These are phyloP conservation scores for Dunaliella salina DNA, from an alignment of 163 green algal genomes.

Conservation along the genomic window DNA sequence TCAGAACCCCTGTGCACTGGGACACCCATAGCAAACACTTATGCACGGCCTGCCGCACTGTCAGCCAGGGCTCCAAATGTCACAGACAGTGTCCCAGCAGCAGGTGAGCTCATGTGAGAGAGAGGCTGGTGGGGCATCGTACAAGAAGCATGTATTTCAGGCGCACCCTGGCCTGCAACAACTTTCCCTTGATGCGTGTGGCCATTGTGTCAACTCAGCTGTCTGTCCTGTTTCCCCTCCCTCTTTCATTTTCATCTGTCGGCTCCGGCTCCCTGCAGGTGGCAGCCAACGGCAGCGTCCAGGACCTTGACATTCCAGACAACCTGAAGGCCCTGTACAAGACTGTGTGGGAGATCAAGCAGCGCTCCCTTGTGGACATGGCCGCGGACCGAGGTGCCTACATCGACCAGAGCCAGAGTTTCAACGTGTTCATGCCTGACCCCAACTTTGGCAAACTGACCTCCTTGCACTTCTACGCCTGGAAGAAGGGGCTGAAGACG, in stretches of 20 bases:
- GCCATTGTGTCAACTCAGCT: too few relatives aligned
- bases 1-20: too few relatives aligned
- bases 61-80: too few relatives aligned
- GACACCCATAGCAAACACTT: too few relatives aligned
- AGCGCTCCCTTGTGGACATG: constrained; percentile 95
- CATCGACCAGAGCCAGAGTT: constrained; percentile 97
- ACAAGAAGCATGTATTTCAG: too few relatives aligned
- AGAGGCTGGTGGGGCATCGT: too few relatives aligned
- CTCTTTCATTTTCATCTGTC: neutral
- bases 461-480: constrained; percentile 96
- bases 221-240: too few relatives aligned
- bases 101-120: too few relatives aligned
- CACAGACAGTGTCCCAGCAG: too few relatives aligned
- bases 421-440: constrained; percentile 99
- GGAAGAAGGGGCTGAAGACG: constrained; percentile 72
- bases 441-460: constrained; percentile 99
- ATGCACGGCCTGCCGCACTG: too few relatives aligned
- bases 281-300: constrained; percentile 86
- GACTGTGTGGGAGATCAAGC: constrained; percentile 99
- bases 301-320: constrained; percentile 82
- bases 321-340: constrained; percentile 95
- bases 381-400: constrained; percentile 95
- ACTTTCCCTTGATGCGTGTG: too few relatives aligned
- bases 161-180: too few relatives aligned
- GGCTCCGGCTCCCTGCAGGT: constrained; percentile 36